phyloP scores from a whole-genome alignment of 768 basidiomycete species.

The Panellus pusillus region DNA sequence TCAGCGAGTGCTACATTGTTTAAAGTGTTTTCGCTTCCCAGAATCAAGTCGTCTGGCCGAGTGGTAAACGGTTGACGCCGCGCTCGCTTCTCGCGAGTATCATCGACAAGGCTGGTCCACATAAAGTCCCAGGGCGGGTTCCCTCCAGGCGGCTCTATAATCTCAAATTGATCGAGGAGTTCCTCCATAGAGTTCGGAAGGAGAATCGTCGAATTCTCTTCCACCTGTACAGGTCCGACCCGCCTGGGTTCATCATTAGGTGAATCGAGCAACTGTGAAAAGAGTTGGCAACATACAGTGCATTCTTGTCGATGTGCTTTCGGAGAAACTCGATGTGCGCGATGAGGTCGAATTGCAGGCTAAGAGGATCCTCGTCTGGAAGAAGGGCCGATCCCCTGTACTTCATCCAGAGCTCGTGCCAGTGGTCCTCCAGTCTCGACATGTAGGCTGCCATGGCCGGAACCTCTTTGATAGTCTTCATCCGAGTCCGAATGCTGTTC shows the following conservation, averaged over 20 bases:
- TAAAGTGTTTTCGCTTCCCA: constrained; percentile 25
- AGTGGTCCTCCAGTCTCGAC: constrained; percentile 76
- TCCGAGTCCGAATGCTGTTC: constrained; percentile 69
- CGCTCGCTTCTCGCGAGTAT: constrained; percentile 71
- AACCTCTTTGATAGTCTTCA: constrained; percentile 58
- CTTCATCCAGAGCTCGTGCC: constrained; percentile 76
- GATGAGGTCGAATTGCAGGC: constrained; percentile 76
- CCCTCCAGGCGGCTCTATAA: constrained; percentile 43
- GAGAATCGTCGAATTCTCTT: constrained; percentile 31
- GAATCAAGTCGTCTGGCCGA: constrained; percentile 40
- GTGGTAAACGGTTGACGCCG: constrained; percentile 56
- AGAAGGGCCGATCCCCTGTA: constrained; percentile 66
- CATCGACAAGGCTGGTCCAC: constrained; percentile 71
- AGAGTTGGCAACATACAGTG: constrained; percentile 59
- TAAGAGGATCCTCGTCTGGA: constrained; percentile 68
- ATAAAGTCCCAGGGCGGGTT: constrained; percentile 69
- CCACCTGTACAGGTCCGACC: constrained; percentile 56
- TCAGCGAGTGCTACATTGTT: constrained; percentile 60
- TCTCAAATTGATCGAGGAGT: constrained; percentile 47
- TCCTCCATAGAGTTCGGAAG: constrained; percentile 47
- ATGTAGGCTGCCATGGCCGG: constrained; percentile 75
- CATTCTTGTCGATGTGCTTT: constrained; percentile 79
- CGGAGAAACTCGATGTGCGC: constrained; percentile 83
- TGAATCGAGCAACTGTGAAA: constrained; percentile 17
- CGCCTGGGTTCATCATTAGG: constrained; percentile 41